These are phyloP conservation scores for Aspergillus udagawae DNA, from an alignment of 2,329 filamentous ascomycete species.

Conservation along the genomic window DNA sequence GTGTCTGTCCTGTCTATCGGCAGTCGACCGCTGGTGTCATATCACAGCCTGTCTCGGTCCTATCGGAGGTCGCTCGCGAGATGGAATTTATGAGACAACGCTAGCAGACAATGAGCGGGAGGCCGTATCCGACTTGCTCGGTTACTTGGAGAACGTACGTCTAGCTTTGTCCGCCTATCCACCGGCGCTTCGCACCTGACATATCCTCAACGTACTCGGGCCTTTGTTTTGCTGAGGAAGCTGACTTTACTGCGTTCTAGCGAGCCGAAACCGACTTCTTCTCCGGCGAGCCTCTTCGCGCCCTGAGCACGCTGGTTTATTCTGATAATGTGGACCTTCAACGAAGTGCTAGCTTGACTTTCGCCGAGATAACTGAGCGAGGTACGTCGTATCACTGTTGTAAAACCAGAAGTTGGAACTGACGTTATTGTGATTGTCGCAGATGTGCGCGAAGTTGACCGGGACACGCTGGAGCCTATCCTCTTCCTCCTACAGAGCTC, in stretches of 20 bases:
- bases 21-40: slow-evolving; percentile 42
- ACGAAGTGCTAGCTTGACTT: slow-evolving; percentile 93
- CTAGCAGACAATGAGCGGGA: slow-evolving; percentile 95
- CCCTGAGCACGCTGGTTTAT: slow-evolving; percentile 92
- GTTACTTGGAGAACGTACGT: slow-evolving; percentile 92
- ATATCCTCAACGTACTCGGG: slow-evolving; percentile 5
- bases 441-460: slow-evolving; percentile 97
- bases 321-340: slow-evolving; percentile 98
- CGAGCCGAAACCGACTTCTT: slow-evolving; percentile 98
- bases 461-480: slow-evolving; percentile 92
- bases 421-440: slow-evolving; percentile 3
- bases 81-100: slow-evolving; percentile 79
- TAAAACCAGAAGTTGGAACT: not conserved
- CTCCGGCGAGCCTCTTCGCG: slow-evolving; percentile 86
- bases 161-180: slow-evolving; percentile 4
- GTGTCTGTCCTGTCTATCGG: slow-evolving; percentile 40
- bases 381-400: slow-evolving; percentile 50
- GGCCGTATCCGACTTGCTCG: slow-evolving; percentile 89
- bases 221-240: not conserved
- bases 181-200: not conserved
- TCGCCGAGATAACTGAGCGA: slow-evolving; percentile 97
- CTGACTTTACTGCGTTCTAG: slow-evolving; percentile 47
- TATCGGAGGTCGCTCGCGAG: slow-evolving; percentile 66
- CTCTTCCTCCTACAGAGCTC: slow-evolving; percentile 90
- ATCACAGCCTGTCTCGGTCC: slow-evolving; percentile 39